Conservation (phyloP, 164 flowering plant species). For the Berberis vulgaris region DNA sequence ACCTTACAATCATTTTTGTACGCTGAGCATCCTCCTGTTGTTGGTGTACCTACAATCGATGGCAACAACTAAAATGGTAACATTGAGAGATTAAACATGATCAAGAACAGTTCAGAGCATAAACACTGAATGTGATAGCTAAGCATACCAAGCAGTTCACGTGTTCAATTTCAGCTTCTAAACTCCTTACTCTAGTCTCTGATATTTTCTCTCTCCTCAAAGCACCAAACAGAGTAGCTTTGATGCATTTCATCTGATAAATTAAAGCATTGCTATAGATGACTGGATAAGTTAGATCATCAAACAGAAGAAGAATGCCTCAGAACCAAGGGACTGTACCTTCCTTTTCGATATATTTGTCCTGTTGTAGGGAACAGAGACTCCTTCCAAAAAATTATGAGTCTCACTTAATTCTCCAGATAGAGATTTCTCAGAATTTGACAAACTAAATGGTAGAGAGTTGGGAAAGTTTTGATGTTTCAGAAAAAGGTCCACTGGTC, state of each 20-base stretch:
- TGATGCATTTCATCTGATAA: slow-evolving; percentile 37
- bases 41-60: slow-evolving; percentile 35
- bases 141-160: slow-evolving; percentile 46
- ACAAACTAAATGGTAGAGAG: slow-evolving; percentile 17
- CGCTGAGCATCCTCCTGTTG: slow-evolving; percentile 53
- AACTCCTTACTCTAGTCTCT: slow-evolving; percentile 29
- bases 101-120: not conserved
- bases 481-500: slow-evolving; percentile 57
- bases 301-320: not conserved
- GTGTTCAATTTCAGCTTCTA: slow-evolving; percentile 60
- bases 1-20: slow-evolving; percentile 42
- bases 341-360: slow-evolving; percentile 18
- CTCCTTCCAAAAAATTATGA: slow-evolving; percentile 14
- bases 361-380: slow-evolving; percentile 8
- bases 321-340: slow-evolving; percentile 23
- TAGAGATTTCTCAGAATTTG: slow-evolving; percentile 20
- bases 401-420: slow-evolving; percentile 17
- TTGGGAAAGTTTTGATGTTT: slow-evolving; percentile 32
- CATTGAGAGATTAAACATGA: not conserved
- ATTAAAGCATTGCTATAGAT: slow-evolving; percentile 1
- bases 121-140: not conserved
- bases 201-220: slow-evolving; percentile 63
- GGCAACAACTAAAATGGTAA: not conserved
- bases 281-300: not conserved
- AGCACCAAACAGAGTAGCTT: slow-evolving; percentile 47